Conservation (phyloP, 768 basidiomycete species). For the Lactifluus piperatus region DNA sequence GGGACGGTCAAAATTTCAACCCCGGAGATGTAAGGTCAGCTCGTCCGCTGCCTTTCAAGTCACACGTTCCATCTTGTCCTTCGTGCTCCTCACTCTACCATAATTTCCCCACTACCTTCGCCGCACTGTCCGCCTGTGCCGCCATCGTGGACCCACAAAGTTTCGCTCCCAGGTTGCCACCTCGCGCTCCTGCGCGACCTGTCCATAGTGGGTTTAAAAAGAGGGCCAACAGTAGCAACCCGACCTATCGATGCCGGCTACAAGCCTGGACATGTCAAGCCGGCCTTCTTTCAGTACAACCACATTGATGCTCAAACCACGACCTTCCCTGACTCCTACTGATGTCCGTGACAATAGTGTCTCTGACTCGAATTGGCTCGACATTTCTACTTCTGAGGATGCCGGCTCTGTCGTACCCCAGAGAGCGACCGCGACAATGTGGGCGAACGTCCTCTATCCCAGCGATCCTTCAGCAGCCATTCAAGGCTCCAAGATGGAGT, state of each 20-base stretch:
- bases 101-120: too few species aligned
- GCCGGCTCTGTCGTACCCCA: slow-evolving; percentile 55
- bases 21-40: too few species aligned
- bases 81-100: too few species aligned
- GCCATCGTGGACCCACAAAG: too few species aligned
- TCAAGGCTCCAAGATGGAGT: slow-evolving; percentile 62
- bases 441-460: slow-evolving; percentile 46
- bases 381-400: slow-evolving; percentile 65
- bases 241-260: slow-evolving; percentile 17
- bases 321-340: slow-evolving; percentile 19
- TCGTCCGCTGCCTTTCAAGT: too few species aligned
- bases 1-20: too few species aligned
- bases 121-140: too few species aligned
- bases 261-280: slow-evolving; percentile 11
- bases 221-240: slow-evolving; percentile 13
- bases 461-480: slow-evolving; percentile 60
- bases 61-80: too few species aligned
- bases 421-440: slow-evolving; percentile 54
- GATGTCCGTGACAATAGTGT: slow-evolving; percentile 37
- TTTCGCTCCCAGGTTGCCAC: too few species aligned
- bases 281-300: slow-evolving; percentile 19
- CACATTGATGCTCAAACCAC: slow-evolving; percentile 20
- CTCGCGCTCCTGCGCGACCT: too few species aligned
- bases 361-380: slow-evolving; percentile 83
- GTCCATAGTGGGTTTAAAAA: slow-evolving; percentile 4